Evolutionary conservation across 2,329 filamentous ascomycete species (phyloP), one percentile per base, ranked within the genome.

Genomic region (Sordariomycetes sp.): DNA sequence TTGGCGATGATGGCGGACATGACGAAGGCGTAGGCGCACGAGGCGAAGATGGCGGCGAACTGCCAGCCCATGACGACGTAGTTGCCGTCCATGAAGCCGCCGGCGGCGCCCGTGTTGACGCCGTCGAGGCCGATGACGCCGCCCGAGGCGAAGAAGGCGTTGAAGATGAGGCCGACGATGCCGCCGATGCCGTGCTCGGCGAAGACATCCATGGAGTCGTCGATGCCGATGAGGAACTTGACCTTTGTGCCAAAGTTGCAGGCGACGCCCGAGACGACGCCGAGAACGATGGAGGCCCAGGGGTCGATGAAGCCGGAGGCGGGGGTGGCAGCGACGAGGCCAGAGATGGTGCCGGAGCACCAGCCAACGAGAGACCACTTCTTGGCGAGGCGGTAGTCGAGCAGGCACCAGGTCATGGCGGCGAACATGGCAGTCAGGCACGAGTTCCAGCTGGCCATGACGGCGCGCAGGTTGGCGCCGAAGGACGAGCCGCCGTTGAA

Each of bases 401-500:
- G 86, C 31, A 96, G 63, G 50, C 88, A 87, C 92, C 92, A 98
- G 35, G 87, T 84, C 60, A 92, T 85, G 44, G 86, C 82, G 26
- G 78, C 90, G 51, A 95, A 94, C 68, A 87, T 86, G 56, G 86
- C 90, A 24, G 86, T 92, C 52, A 94, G 58, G 67, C 92, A 95
- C 39, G 84, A 86, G 72, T 96, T 96, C 90, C 88, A 98, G 77
- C 86, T 94, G 36, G 92, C 90, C 79, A 95, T 93, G 45, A 83
- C 81, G 36, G 92, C 92, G 45, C 92, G 84, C 35, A 96, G 72
- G 67, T 95, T 95, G 46, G 88, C 86, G 47, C 90, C 88, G 47
- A 95, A 94, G 25, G 90, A 69, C 17, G 88, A 95, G 43, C 92
- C 92, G 49, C 90, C 92, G 70, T 98, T 98, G 77, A 98, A 98